Conservation (phyloP, 2,329 filamentous ascomycete species). For the Fusarium aywerte region DNA sequence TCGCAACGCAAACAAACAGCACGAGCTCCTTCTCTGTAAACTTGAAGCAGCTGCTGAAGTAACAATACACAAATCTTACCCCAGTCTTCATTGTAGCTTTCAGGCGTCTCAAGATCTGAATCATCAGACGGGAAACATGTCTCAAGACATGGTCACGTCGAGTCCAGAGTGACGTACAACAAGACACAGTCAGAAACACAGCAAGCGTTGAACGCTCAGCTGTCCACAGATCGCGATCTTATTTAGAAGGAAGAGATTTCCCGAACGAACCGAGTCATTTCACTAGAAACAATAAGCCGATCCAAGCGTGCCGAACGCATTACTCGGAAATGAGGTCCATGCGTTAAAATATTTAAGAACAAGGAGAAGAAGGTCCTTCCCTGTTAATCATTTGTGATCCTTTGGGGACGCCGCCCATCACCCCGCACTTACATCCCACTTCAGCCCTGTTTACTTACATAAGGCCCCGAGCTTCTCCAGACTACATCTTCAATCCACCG, state of each 20-base stretch:
- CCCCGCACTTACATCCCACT: not conserved
- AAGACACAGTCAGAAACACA: conserved; percentile 24
- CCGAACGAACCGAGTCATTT: not conserved
- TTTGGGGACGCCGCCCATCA: not conserved
- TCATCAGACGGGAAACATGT: conserved; percentile 29
- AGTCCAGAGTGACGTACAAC: conserved; percentile 26
- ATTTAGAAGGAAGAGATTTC: conserved; percentile 5
- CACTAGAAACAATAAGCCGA: not conserved
- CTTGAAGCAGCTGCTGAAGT: not conserved
- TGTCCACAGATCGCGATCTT: conserved; percentile 32
- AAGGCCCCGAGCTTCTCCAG: conserved; percentile 10
- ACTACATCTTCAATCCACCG: conserved; percentile 10
- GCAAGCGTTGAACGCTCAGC: conserved; percentile 17
- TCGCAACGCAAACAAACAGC: not conserved
- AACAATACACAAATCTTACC: not conserved
- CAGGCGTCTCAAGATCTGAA: conserved; percentile 4
- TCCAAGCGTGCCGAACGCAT: not conserved
- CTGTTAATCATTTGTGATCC: not conserved
- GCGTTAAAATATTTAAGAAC: not conserved
- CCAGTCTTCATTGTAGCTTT: not conserved
- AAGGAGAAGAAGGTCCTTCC: not conserved
- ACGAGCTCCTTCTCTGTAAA: not conserved
- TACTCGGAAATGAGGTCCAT: conserved; percentile 15
- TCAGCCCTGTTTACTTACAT: conserved; percentile 29
- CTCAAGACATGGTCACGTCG: conserved; percentile 26